A percentile compares a stretch with the other conserved stretches of the same genome.
Conservation (phyloP, 2,329 filamentous ascomycete species). For the Pyricularia pennisetigena region DNA sequence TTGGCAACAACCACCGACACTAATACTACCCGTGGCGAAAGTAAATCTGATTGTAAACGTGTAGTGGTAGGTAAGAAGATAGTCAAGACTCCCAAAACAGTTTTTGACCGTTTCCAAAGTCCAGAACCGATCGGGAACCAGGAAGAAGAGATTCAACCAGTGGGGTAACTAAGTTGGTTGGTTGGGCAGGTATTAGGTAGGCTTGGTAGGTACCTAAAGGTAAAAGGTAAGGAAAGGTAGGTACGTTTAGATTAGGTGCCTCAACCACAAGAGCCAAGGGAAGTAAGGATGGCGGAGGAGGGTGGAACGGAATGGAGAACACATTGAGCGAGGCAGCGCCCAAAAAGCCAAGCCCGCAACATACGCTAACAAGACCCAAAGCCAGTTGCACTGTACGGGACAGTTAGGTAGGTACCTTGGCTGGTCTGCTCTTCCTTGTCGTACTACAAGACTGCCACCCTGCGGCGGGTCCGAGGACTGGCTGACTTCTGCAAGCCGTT, state of each 20-base stretch:
- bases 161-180: not conserved
- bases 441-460: not conserved
- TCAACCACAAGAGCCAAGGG: not conserved
- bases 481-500: not conserved
- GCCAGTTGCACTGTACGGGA: not conserved
- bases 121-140: not conserved
- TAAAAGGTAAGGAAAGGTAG: not conserved
- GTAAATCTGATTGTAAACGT: not conserved
- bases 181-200: too few relatives aligned
- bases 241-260: not conserved
- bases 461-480: conserved; percentile 1
- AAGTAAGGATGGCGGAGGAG: not conserved
- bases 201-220: not conserved
- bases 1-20: not conserved
- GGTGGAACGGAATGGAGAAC: conserved; percentile 3
- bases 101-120: not conserved
- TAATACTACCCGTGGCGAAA: not conserved
- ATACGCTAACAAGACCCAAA: not conserved
- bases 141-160: not conserved
- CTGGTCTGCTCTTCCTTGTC: not conserved
- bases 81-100: not conserved
- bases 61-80: not conserved
- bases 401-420: not conserved
- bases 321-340: not conserved
- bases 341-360: not conserved